These are phyloP conservation scores for Conoideocrella luteorostrata DNA, from an alignment of 2,329 filamentous ascomycete genomes.

Conservation along the genomic window DNA sequence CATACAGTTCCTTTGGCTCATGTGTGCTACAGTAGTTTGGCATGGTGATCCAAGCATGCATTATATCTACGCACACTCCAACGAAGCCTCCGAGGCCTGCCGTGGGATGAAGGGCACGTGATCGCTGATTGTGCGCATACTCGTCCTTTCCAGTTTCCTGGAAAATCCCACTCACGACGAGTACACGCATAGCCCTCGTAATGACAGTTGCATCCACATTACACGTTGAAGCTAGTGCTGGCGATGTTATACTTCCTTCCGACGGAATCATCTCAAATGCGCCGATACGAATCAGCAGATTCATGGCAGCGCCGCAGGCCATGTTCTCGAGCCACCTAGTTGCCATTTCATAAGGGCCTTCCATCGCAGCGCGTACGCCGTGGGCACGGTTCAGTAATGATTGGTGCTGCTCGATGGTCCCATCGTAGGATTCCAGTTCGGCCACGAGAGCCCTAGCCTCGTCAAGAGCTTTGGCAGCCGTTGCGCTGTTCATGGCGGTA, in stretches of 20 bases:
- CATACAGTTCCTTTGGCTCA: slow-evolving; percentile 19
- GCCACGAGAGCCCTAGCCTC: slow-evolving; percentile 13
- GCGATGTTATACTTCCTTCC: neutral
- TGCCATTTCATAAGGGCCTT: slow-evolving; percentile 16
- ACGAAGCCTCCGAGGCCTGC: slow-evolving; percentile 23
- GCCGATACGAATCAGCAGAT: slow-evolving; percentile 13
- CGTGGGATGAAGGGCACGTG: slow-evolving; percentile 20
- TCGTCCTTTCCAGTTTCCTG: slow-evolving; percentile 20
- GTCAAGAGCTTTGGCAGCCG: neutral
- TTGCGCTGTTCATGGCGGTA: no score
- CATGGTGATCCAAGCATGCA: slow-evolving; percentile 16
- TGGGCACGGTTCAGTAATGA: slow-evolving; percentile 14
- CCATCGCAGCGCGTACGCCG: slow-evolving; percentile 14
- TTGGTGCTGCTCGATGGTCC: slow-evolving; percentile 11
- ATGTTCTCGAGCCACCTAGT: slow-evolving; percentile 17
- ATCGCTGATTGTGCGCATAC: slow-evolving; percentile 27
- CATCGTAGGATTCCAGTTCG: slow-evolving; percentile 14
- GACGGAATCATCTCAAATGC: slow-evolving; percentile 14
- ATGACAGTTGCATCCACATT: slow-evolving; percentile 25
- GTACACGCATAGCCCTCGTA: slow-evolving; percentile 23
- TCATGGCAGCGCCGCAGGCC: slow-evolving; percentile 14
- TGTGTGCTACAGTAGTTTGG: slow-evolving; percentile 22
- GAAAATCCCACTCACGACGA: slow-evolving; percentile 23
- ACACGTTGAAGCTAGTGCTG: slow-evolving; percentile 6
- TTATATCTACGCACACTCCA: slow-evolving; percentile 25